Percentiles rank a stretch among this genome's conserved stretches.
Evolutionary conservation across 495 filamentous ascomycete genomes (phyloP).

Genomic region (Trichoderma virens): DNA sequence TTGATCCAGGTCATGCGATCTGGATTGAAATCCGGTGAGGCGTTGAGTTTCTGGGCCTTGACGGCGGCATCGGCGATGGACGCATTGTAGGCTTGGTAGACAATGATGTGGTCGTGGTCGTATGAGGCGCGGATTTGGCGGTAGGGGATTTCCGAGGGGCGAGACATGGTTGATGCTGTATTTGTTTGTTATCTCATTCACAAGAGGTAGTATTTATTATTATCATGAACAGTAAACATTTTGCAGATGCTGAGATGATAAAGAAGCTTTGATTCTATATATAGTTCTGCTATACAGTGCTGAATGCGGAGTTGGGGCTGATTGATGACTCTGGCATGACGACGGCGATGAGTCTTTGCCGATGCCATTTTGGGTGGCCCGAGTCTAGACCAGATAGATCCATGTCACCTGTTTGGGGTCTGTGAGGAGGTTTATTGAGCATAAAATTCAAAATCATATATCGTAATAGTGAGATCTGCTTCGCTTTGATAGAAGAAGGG

Average conservation of each 20-base stretch:
- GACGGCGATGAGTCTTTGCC: conserved; percentile 7
- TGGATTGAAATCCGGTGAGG: conserved; percentile 43
- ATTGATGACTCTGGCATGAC: conserved; percentile 7
- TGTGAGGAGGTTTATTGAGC: too few relatives aligned
- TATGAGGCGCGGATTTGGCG: conserved; percentile 48
- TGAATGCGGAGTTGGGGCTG: not conserved
- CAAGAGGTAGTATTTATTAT: too few relatives aligned
- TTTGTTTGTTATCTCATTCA: not conserved
- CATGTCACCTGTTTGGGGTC: too few relatives aligned
- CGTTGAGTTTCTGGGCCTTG: conserved; percentile 38
- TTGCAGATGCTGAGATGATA: not conserved
- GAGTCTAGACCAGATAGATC: too few relatives aligned
- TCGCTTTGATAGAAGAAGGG: too few relatives aligned
- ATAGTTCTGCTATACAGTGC: not conserved
- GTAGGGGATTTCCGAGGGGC: conserved; percentile 26
- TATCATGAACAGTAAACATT: too few relatives aligned
- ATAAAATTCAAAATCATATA: not conserved
- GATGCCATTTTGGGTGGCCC: too few relatives aligned
- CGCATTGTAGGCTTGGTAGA: conserved; percentile 56
- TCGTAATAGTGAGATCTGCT: too few relatives aligned
- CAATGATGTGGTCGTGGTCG: conserved; percentile 42
- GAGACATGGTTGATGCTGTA: not conserved
- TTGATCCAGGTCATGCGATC: conserved; percentile 63
- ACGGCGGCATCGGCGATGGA: conserved; percentile 49
- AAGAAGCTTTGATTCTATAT: not conserved